These are phyloP conservation scores for Penicillium psychrosexuale DNA, from an alignment of 2,329 filamentous ascomycete species.

Conservation along the genomic window DNA sequence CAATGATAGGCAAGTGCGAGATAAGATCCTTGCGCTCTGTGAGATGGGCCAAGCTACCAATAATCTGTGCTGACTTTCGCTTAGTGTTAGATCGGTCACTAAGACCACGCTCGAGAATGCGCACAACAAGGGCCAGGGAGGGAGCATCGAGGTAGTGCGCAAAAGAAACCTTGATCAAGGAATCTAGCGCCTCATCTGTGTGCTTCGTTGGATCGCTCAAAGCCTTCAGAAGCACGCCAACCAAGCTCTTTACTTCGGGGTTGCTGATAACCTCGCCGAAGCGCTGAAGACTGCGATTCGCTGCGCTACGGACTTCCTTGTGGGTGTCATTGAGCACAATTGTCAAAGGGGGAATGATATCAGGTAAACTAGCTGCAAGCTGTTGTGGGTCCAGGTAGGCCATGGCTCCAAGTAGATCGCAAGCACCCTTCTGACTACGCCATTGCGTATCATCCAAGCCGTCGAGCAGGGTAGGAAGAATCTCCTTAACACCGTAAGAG, in stretches of 20 bases:
- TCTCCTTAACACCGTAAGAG: constrained; percentile 92
- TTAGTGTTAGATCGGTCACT: constrained; percentile 91
- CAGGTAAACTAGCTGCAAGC: constrained; percentile 83
- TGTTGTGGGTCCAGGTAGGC: constrained; percentile 96
- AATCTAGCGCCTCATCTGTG: constrained; percentile 89
- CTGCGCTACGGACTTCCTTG: constrained; percentile 89
- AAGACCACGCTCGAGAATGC: constrained; percentile 89
- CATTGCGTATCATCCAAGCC: constrained; percentile 94
- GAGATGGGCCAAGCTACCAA: constrained; percentile 93
- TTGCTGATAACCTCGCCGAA: constrained; percentile 99
- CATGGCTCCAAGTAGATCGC: constrained; percentile 95
- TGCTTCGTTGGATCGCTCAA: constrained; percentile 96
- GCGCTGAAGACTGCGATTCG: constrained; percentile 92
- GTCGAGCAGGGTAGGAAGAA: constrained; percentile 84
- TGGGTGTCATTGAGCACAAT: constrained; percentile 94
- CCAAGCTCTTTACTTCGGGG: constrained; percentile 90
- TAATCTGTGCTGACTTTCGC: constrained; percentile 93
- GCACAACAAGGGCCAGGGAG: constrained; percentile 88
- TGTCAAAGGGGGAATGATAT: constrained; percentile 94
- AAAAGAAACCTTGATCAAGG: constrained; percentile 96
- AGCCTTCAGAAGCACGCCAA: constrained; percentile 88
- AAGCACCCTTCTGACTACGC: constrained; percentile 98
- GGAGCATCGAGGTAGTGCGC: constrained; percentile 98
- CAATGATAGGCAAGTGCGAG: constrained; percentile 84
- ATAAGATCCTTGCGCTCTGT: constrained; percentile 94